These are phyloP conservation scores for Capsella bursapastoris DNA, from an alignment of 345 rosid genomes.

Conservation along the genomic window DNA sequence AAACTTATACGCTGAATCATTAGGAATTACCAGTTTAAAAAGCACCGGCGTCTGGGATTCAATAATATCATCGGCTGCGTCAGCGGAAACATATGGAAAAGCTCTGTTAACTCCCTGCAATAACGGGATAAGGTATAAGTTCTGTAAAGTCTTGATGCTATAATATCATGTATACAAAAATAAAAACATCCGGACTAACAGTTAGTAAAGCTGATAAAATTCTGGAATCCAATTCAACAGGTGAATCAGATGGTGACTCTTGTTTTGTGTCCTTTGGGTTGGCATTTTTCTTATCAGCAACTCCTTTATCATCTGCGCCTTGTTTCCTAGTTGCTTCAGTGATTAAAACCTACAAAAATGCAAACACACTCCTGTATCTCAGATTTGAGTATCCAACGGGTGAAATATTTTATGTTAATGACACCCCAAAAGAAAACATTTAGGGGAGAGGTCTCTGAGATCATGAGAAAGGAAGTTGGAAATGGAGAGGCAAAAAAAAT, in stretches of 20 bases:
- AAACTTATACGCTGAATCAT: conserved; percentile 21
- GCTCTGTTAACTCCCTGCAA: conserved; percentile 95
- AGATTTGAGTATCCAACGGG: conserved; percentile 6
- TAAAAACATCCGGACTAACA: conserved; percentile 49
- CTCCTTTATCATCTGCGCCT: conserved; percentile 42
- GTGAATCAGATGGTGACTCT: conserved; percentile 58
- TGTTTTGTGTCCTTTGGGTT: conserved; percentile 47
- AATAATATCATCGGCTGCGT: conserved; percentile 86
- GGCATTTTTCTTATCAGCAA: conserved; percentile 40
- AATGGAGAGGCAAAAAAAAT: background rate
- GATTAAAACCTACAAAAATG: conserved; percentile 64
- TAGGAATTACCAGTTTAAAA: conserved; percentile 72
- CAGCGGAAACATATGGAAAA: conserved; percentile 89
- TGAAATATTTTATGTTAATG: conserved; percentile 13
- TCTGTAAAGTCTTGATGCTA: conserved; percentile 9
- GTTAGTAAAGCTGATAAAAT: conserved; percentile 86
- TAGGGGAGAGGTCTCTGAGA: conserved; percentile 10
- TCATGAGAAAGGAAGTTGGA: conserved; percentile 20
- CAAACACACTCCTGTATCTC: conserved; percentile 28
- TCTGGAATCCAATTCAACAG: conserved; percentile 91
- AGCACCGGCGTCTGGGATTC: conserved; percentile 90
- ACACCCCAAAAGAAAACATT: background rate
- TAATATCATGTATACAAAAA: background rate
- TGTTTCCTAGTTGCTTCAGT: conserved; percentile 57
- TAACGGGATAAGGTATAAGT: conserved; percentile 26